These are phyloP conservation scores for Mrakia frigida DNA, from an alignment of 768 basidiomycete genomes.

Conservation along the genomic window DNA sequence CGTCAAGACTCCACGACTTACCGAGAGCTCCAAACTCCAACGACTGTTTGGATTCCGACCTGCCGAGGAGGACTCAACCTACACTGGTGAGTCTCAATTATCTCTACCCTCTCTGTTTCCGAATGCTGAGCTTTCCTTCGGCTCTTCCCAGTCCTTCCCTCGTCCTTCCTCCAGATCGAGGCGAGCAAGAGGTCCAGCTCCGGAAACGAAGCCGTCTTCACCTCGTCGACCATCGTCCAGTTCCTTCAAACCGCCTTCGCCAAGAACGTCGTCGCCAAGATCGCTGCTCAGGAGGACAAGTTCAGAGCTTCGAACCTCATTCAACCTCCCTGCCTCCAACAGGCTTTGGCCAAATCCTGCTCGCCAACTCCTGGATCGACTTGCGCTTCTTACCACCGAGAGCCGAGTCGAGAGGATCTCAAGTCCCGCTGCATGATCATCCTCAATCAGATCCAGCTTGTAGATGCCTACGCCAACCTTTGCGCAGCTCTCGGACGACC, in stretches of 20 bases:
- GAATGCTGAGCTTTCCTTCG: background rate
- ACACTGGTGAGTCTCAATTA: background rate
- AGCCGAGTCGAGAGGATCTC: background rate
- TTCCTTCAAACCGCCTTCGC: background rate
- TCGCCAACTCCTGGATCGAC: background rate
- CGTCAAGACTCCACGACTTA: background rate
- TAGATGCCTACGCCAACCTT: background rate
- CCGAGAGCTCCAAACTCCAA: background rate
- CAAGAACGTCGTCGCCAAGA: background rate
- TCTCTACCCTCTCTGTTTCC: background rate
- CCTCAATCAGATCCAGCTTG: constrained; percentile 8
- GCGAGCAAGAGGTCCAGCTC: background rate
- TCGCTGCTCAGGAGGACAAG: background rate
- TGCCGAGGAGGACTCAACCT: constrained; percentile 1
- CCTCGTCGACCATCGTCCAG: background rate
- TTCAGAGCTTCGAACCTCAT: background rate
- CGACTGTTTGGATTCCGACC: constrained; percentile 1
- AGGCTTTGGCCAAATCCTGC: background rate
- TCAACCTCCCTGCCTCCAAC: background rate
- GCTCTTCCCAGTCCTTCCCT: background rate
- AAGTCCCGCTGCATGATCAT: background rate
- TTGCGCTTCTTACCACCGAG: background rate
- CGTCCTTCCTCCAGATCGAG: background rate
- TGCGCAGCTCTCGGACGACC: background rate
- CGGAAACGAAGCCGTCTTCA: background rate